Evolutionary conservation across 495 filamentous ascomycete species (phyloP), one percentile per base, ranked within the genome.

Genomic region (Hypomontagnella monticulosa): DNA sequence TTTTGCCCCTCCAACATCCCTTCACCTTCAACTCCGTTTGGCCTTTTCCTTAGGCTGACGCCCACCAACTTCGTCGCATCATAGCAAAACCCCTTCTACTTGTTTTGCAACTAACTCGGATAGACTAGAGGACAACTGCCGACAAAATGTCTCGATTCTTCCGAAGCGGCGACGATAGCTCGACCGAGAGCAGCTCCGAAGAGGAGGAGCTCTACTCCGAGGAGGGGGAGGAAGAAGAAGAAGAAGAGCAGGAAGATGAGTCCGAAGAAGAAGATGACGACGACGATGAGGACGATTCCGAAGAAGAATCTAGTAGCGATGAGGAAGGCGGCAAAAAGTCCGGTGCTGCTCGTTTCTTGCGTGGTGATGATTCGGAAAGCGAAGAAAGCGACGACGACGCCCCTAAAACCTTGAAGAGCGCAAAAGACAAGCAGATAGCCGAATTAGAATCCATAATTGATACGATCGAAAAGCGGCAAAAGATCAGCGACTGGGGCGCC

Each of bases 401-500:
- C 42, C 85, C 86, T 57, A 87, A 87, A 52, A 93, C 91, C 51
- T 80, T 96, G 60, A 98, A 97, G 86, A 97, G 93, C 76, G 93
- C 93, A 51, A 98, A 97, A 80, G 93, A 98, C 78, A 99, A 99
- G 84, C 85, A 95, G 38, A 79, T 93, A 58, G 96, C 97, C 72
- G 96, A 97, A 73, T 84, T 99, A 59, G 96, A 98, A 78, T 85
- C 87, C 42, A 96, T 88, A 41, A 89, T 97, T 57, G 88, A 89
- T 73, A 79, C 89, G 59, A 98, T 98, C 63, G 93, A 97, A 68
- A 99, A 99, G 82, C 93, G 91, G 11, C 82, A 93, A 75, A 97
- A 96, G 85, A 99, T 98, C 71, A 91, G 89, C 73, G 96, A 99
- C 77, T 99, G 95, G 95, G 89, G 89, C 66, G 87, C 92, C 42